A percentile compares a stretch with the other conserved stretches of the same genome.
phyloP scores from a whole-genome alignment of 1,139 yeast genomes.

The Yamadazyma jaroonii region DNA sequence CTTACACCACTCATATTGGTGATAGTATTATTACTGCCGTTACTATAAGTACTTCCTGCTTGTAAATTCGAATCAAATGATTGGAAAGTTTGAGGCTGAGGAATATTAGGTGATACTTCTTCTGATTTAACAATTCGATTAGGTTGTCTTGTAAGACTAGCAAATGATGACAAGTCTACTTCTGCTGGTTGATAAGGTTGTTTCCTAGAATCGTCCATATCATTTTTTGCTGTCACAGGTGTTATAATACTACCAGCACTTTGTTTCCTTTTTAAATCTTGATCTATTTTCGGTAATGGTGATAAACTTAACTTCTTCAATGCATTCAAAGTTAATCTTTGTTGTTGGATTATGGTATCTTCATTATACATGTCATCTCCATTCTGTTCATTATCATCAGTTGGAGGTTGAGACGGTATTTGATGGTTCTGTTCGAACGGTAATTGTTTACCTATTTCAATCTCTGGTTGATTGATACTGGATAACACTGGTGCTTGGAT shows the following conservation, averaged over 20 bases:
- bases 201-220: constrained; percentile 2
- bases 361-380: constrained; percentile 27
- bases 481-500: constrained; percentile 50
- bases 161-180: constrained; percentile 49
- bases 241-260: constrained; percentile 4
- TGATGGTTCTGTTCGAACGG: constrained; percentile 25
- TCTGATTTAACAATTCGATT: constrained; percentile 13
- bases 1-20: background rate
- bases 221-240: background rate
- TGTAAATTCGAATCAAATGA: background rate
- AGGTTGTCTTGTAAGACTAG: constrained; percentile 48
- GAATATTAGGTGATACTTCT: background rate
- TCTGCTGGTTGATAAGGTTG: constrained; percentile 53
- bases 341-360: constrained; percentile 41
- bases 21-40: background rate
- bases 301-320: constrained; percentile 44
- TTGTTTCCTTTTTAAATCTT: constrained; percentile 1
- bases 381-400: constrained; percentile 6
- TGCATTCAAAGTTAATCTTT: constrained; percentile 43
- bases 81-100: constrained; percentile 1
- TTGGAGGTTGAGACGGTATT: background rate
- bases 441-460: constrained; percentile 42
- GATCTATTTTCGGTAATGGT: constrained; percentile 34
- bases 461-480: constrained; percentile 30
- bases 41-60: background rate